Conservation (phyloP, 2,329 filamentous ascomycete genomes). For the Ophiostoma triangulosporum region DNA sequence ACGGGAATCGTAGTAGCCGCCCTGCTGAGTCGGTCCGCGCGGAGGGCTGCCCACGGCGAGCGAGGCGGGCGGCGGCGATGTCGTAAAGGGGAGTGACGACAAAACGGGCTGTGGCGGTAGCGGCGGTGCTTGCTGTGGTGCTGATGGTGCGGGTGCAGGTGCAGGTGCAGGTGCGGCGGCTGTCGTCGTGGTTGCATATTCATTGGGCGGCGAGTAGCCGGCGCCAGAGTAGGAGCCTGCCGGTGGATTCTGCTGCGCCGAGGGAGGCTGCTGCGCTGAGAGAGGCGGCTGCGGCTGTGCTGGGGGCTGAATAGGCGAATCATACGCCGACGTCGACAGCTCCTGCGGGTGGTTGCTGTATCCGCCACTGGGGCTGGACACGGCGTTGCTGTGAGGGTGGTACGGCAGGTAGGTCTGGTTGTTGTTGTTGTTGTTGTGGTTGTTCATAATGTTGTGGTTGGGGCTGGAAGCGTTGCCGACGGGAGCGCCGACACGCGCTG, state of each 20-base stretch:
- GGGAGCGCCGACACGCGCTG: background rate
- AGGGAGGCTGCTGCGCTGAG: constrained; percentile 30
- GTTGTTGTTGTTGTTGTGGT: too few species aligned
- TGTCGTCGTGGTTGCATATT: constrained; percentile 22
- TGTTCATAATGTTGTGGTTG: background rate
- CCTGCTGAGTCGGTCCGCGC: constrained; percentile 15
- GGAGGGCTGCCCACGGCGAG: constrained; percentile 19
- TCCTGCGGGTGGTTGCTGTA: constrained; percentile 63
- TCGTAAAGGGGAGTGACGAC: constrained; percentile 21
- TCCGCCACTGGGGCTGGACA: constrained; percentile 36
- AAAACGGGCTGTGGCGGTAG: constrained; percentile 18
- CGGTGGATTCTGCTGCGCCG: constrained; percentile 27
- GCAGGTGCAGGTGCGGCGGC: constrained; percentile 16
- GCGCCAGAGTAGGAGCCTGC: constrained; percentile 18
- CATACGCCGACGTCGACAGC: constrained; percentile 63
- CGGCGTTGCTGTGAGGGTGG: constrained; percentile 24
- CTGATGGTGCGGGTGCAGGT: constrained; percentile 17
- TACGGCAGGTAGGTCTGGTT: constrained; percentile 35
- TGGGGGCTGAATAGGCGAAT: constrained; percentile 61
- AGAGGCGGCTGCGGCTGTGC: constrained; percentile 23
- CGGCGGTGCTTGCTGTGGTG: constrained; percentile 17
- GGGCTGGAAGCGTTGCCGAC: background rate
- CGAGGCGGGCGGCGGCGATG: background rate
- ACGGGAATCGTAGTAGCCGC: constrained; percentile 28
- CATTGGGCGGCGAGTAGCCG: constrained; percentile 17